Base-by-base conservation (phyloP, 73 alveolate genomes). In the Paramecium sonneborni region DNA sequence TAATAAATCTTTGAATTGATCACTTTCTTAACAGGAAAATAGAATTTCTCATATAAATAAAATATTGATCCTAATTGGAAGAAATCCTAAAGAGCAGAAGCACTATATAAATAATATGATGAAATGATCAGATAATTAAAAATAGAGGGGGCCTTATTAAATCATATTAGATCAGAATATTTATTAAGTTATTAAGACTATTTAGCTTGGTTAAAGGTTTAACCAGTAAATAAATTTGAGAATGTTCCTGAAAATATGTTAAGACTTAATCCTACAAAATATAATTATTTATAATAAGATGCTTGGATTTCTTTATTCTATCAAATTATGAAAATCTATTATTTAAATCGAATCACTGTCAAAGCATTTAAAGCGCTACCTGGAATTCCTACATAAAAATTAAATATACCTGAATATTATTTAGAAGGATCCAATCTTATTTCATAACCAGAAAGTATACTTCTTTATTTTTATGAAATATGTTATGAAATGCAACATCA, bases 121-220 rank as follows among this genome's bases (percentile, higher is more conserved):
- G 98, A 98, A 57, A 85, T 98, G 41, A 95, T 98, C 52, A 92
- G 98, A 67, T 97, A 93, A 93, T 89, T 98, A 67, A 98, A 98
- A 93, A 97, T 95, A 24, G 96, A 97, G 82, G 99, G 99, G n/a
- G 99, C 99, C 34, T 95, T 97, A 38, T 88, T 98, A 35, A 97
- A 97, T 69, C 98, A 99, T 41, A 99, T 98, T 14, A 92, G 99
- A 76, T 99, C 99, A 23, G 99, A 98, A 93, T 97, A 96, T 69
- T 93, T 98, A 67, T 93, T 98, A 39, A 93, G 96, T 87, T 92
- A 96, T 52, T 20, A 93, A 62, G 98, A 97, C 88, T 97, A 95
- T 93, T 91, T 94, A 70, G 76, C 79, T 11, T 93, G 85, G 86
- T 24, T 93, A 0, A 93, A 93, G 38, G 43, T 89, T 26, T 58